phyloP scores from a whole-genome alignment of 2,329 filamentous ascomycete genomes.

The Neoascochyta sp. region DNA sequence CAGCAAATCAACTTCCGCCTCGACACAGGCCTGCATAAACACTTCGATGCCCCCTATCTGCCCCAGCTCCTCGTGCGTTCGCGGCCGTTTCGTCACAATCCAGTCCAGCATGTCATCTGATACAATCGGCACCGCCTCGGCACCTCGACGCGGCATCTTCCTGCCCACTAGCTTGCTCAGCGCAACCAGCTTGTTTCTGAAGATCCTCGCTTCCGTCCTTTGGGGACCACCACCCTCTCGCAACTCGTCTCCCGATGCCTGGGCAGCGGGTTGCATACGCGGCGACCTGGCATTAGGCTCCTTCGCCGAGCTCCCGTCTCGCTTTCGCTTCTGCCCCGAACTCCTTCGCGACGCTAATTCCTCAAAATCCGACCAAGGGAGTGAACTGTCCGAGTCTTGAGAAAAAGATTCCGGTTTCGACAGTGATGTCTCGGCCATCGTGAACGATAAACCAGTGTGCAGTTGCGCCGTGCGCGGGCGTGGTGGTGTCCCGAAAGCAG shows the following conservation, averaged over 20 bases:
- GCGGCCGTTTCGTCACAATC: conserved; percentile 17
- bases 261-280: background rate
- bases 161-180: conserved; percentile 26
- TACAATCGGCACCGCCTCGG: conserved; percentile 13
- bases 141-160: conserved; percentile 8
- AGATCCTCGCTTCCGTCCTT: conserved; percentile 13
- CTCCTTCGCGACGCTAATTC: conserved; percentile 4
- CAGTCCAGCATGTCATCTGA: conserved; percentile 18
- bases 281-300: background rate
- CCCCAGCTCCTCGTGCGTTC: conserved; percentile 21
- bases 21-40: conserved; percentile 20
- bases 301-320: conserved; percentile 14
- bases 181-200: conserved; percentile 27
- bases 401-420: background rate
- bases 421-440: conserved; percentile 22
- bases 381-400: conserved; percentile 9
- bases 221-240: no score
- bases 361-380: conserved; percentile 18
- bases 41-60: conserved; percentile 22
- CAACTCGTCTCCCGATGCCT: no score
- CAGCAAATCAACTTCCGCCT: conserved; percentile 20
- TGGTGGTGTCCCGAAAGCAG: conserved; percentile 19
- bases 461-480: conserved; percentile 8
- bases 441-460: conserved; percentile 18
- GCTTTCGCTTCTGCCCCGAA: conserved; percentile 26